phyloP scores from a whole-genome alignment of 1,284 basidiomycete species.

The Ceratobasidium sp. region DNA sequence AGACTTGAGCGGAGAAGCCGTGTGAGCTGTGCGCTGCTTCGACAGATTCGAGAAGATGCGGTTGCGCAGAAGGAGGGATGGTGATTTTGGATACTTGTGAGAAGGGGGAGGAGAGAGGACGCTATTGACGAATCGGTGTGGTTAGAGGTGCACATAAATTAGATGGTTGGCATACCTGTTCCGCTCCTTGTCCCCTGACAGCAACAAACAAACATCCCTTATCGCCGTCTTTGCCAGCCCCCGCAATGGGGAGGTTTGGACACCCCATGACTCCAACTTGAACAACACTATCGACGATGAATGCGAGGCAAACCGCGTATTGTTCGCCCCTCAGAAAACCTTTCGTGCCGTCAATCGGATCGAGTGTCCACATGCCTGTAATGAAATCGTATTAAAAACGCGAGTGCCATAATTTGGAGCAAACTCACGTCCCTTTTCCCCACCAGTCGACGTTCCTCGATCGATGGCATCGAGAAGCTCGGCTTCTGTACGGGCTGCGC shows the following conservation, averaged over 20 bases:
- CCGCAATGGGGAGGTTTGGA: constrained; percentile 83
- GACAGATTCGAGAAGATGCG: constrained; percentile 89
- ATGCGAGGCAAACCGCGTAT: constrained; percentile 94
- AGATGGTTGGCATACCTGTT: constrained; percentile 61
- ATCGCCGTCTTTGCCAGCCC: constrained; percentile 61
- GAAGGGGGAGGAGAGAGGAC: constrained; percentile 48
- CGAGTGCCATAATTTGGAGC: constrained; percentile 6
- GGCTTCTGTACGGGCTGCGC: constrained; percentile 53
- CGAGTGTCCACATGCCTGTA: constrained; percentile 88
- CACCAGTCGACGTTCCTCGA: constrained; percentile 81
- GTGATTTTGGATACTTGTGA: constrained; percentile 45
- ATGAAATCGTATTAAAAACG: background rate
- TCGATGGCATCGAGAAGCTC: constrained; percentile 87
- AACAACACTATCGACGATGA: constrained; percentile 85
- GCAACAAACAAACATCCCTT: constrained; percentile 86
- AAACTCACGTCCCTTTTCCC: constrained; percentile 75
- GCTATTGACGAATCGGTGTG: constrained; percentile 58
- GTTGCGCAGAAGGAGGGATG: constrained; percentile 53
- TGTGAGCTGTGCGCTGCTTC: constrained; percentile 93
- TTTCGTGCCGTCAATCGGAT: constrained; percentile 93
- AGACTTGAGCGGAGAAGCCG: constrained; percentile 78
- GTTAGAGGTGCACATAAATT: no score
- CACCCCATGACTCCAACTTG: constrained; percentile 93
- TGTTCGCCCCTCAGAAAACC: constrained; percentile 97
- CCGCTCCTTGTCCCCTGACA: constrained; percentile 79